Percentiles rank a stretch among this genome's conserved stretches.
Conservation (phyloP, 2,329 filamentous ascomycete species). For the Calonectria pauciramosa region DNA sequence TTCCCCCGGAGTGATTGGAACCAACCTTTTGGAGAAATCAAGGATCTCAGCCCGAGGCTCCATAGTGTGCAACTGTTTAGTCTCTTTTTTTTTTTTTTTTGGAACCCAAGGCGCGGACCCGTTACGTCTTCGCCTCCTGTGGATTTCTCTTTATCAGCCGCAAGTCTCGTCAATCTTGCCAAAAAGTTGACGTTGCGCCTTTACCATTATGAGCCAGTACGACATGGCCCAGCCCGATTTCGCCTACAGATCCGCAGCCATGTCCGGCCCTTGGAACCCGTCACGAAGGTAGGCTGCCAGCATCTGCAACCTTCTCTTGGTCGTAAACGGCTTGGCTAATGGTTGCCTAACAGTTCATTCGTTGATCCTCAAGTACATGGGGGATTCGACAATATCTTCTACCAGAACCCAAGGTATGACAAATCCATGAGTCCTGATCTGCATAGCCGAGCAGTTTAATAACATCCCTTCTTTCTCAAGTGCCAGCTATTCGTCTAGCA, state of each 20-base stretch:
- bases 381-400: constrained; percentile 54
- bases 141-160: constrained; percentile 49
- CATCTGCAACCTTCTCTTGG: constrained; percentile 20
- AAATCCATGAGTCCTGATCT: constrained; percentile 33
- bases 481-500: constrained; percentile 57
- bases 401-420: constrained; percentile 56
- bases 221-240: constrained; percentile 63
- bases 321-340: constrained; percentile 41
- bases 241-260: constrained; percentile 61
- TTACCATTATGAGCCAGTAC: constrained; percentile 53
- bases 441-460: constrained; percentile 35
- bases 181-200: constrained; percentile 39
- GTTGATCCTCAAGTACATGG: constrained; percentile 48
- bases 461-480: constrained; percentile 56
- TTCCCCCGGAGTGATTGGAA: constrained; percentile 45
- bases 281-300: constrained; percentile 64
- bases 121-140: constrained; percentile 42
- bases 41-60: constrained; percentile 50
- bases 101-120: constrained; percentile 43
- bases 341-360: constrained; percentile 49
- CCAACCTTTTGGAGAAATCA: constrained; percentile 44
- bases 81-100: constrained; percentile 40
- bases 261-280: constrained; percentile 64
- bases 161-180: constrained; percentile 45
- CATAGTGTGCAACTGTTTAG: constrained; percentile 46